Evolutionary conservation across 352 stramenopile species (phyloP).

Genomic region (Bremia lactucae): DNA sequence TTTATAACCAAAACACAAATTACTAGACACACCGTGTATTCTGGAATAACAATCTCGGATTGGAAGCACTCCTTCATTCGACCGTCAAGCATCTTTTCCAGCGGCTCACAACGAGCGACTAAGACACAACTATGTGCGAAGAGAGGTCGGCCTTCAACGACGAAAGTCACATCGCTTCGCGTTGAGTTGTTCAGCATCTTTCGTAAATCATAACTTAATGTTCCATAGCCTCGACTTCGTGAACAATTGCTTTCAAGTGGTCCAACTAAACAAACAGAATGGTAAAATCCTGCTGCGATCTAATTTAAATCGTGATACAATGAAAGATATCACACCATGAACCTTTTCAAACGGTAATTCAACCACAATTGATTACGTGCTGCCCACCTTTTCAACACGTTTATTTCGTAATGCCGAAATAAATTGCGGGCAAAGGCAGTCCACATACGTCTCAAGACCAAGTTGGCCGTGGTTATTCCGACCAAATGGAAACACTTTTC

Average conservation of each 20-base stretch:
- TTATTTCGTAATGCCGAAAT: conserved; percentile 51
- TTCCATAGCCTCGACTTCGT: conserved; percentile 10
- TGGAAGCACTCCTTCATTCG: conserved; percentile 72
- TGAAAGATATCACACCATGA: too few species aligned
- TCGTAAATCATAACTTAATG: conserved; percentile 63
- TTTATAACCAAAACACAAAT: not conserved
- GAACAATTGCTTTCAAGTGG: conserved; percentile 6
- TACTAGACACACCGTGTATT: conserved; percentile 44
- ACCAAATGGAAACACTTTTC: conserved; percentile 87
- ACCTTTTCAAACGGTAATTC: not conserved
- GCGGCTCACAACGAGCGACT: conserved; percentile 79
- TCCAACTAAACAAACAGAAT: conserved; percentile 63
- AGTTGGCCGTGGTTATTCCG: conserved; percentile 92
- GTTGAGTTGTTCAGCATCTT: conserved; percentile 77
- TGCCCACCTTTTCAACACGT: conserved; percentile 46
- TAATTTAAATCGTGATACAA: conserved; percentile 10
- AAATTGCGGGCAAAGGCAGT: conserved; percentile 65
- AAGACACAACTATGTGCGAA: conserved; percentile 82
- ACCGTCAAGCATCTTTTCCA: conserved; percentile 87
- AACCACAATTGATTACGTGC: not conserved
- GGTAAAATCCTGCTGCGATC: conserved; percentile 89
- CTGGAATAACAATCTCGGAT: conserved; percentile 56
- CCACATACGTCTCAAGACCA: conserved; percentile 57
- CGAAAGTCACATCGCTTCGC: conserved; percentile 75
- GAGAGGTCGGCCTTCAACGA: conserved; percentile 56